Base-by-base conservation (phyloP, 495 filamentous ascomycete genomes). In the Tuber melanosporum region DNA sequence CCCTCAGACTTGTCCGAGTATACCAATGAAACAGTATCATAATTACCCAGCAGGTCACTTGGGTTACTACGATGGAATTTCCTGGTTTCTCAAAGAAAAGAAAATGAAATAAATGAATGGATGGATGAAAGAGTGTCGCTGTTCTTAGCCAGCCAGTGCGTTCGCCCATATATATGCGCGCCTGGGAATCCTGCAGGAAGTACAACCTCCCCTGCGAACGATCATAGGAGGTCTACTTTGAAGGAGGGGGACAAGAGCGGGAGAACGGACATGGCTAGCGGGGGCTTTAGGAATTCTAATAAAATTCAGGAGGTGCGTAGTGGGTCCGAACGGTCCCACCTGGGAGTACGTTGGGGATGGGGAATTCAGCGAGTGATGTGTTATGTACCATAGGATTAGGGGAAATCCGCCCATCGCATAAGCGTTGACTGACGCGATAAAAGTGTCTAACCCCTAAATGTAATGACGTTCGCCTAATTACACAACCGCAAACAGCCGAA, bases 391-490 rank as follows among this genome's bases (percentile, higher is more conserved):
- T 15, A 43, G 42, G 0, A 20, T 22, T 22, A 49, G 47, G 49
- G n/a, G 20, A 7, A 12, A 52, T 82, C 83, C 86, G 86, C 19
- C 85, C 85, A 66, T 85, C 85, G 80, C 86, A 86, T 20, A 76
- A 80, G 14, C 85, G 85, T 36, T 12, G 15, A 5, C 12, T 32
- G 32, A 12, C 3, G 3, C 22, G 49, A 26, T 3, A 10, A 62
- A 62, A 62, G 10, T 26, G 12, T 26, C 52, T 7, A 26, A 26
- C 7, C 9, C 52, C 52, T 15, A 15, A 5, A 3, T n/a, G 12
- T 62, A 62, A 10, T 5, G 6, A 32, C 17, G n/a, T 52, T 52
- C n/a, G 32, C 52, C n/a, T 62, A 32, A 62, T 62, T 62, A 62
- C 52, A 62, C 52, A 9, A 62, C 10, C 32, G n/a, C 52, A 62